Conservation (phyloP, 2,329 filamentous ascomycete species). For the Trichophyton simii region DNA sequence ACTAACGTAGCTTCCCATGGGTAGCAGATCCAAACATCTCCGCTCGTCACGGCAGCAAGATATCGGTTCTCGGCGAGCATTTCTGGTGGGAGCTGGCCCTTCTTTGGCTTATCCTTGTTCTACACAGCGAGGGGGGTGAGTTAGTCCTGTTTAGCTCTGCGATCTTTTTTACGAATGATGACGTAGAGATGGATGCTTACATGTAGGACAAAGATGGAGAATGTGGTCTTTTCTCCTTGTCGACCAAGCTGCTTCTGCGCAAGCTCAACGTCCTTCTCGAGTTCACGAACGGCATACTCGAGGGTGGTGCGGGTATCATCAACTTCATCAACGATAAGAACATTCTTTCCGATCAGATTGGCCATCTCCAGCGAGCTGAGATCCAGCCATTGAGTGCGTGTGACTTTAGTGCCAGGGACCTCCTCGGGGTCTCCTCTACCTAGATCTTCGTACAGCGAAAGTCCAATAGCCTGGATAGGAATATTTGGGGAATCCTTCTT, state of each 20-base stretch:
- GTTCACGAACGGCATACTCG: constrained; percentile 83
- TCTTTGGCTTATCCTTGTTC: constrained; percentile 98
- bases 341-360: constrained; percentile 79
- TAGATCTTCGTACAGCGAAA: constrained; percentile 89
- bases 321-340: constrained; percentile 89
- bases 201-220: constrained; percentile 91
- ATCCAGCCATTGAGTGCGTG: constrained; percentile 96
- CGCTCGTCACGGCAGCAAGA: constrained; percentile 71
- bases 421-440: constrained; percentile 54
- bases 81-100: constrained; percentile 66
- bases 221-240: constrained; percentile 63
- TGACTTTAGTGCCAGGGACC: constrained; percentile 80
- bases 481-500: constrained; percentile 79
- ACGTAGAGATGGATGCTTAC: constrained; percentile 38
- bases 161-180: not conserved
- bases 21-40: constrained; percentile 98
- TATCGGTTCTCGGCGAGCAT: constrained; percentile 66
- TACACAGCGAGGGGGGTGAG: constrained; percentile 22
- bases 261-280: constrained; percentile 83
- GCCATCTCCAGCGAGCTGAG: constrained; percentile 73
- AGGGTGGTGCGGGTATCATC: constrained; percentile 90
- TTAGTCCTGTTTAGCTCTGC: not conserved
- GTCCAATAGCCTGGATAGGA: constrained; percentile 95
- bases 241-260: constrained; percentile 62
- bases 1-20: constrained; percentile 81